Evolutionary conservation across 306 rosid species (phyloP).

Genomic region (Rubus idaeus): DNA sequence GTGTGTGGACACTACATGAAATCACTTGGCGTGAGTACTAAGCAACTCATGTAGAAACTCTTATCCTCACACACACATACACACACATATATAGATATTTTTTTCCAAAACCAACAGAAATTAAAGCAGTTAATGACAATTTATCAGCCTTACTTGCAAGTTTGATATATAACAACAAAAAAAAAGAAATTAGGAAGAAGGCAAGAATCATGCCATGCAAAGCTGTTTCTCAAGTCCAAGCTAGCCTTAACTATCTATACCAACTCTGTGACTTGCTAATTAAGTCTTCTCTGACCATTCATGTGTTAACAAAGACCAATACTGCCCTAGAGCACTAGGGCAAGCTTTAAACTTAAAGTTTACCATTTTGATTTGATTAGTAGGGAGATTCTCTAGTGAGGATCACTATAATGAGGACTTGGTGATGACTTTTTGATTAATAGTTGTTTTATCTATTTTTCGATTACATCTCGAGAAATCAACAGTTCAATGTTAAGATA

Average conservation of each 20-base stretch:
- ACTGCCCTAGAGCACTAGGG: neutral
- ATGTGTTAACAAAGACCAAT: no score
- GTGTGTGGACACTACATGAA: neutral
- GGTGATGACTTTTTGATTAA: no score
- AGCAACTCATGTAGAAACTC: neutral
- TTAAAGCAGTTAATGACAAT: neutral
- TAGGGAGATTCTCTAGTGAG: no score
- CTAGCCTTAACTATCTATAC: neutral
- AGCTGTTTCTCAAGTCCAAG: neutral
- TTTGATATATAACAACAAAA: no score
- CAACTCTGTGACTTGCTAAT: neutral
- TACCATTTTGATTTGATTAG: neutral
- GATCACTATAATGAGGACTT: no score
- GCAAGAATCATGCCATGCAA: neutral
- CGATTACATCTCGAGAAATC: no score
- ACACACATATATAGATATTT: no score
- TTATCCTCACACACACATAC: neutral
- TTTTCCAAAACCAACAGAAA: neutral
- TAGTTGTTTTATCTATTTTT: no score
- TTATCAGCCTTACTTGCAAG: neutral
- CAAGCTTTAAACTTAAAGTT: neutral
- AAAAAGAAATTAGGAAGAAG: no score
- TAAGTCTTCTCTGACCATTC: neutral
- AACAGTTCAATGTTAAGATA: no score
- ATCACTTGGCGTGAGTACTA: neutral